These are phyloP conservation scores for Trypanosoma conorhini DNA, from an alignment of 208 protist species.

Conservation along the genomic window DNA sequence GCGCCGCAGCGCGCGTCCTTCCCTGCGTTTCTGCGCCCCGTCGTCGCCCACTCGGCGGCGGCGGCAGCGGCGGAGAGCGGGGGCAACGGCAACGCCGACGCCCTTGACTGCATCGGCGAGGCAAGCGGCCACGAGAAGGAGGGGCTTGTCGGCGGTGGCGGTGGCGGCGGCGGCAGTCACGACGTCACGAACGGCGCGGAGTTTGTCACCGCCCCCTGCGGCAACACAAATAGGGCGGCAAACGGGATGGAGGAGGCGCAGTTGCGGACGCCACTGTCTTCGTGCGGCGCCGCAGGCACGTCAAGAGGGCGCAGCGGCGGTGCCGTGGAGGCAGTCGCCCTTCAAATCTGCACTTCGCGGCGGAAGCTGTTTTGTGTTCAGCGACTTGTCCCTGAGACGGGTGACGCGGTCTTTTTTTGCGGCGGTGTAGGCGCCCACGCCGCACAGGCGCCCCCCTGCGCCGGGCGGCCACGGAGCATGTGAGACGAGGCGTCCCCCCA, in stretches of 20 bases:
- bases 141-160: background rate
- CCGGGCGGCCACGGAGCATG: background rate
- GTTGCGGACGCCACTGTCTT: background rate
- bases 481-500: too few relatives aligned
- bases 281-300: background rate
- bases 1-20: background rate
- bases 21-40: conserved; percentile 1
- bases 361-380: conserved; percentile 20
- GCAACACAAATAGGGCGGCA: conserved; percentile 28
- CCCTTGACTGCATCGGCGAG: too few relatives aligned
- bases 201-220: background rate
- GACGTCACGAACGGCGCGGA: background rate
- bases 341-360: conserved; percentile 16
- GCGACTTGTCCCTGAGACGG: background rate
- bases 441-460: background rate
- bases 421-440: background rate
- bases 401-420: conserved; percentile 15
- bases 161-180: background rate
- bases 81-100: too few relatives aligned
- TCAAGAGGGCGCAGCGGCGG: background rate
- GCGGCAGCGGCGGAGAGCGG: too few relatives aligned
- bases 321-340: background rate
- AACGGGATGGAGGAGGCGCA: conserved; percentile 26
- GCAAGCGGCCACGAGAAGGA: too few relatives aligned
- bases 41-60: background rate